phyloP scores from a whole-genome alignment of 2,329 filamentous ascomycete genomes.

The Fusarium pininemorale region DNA sequence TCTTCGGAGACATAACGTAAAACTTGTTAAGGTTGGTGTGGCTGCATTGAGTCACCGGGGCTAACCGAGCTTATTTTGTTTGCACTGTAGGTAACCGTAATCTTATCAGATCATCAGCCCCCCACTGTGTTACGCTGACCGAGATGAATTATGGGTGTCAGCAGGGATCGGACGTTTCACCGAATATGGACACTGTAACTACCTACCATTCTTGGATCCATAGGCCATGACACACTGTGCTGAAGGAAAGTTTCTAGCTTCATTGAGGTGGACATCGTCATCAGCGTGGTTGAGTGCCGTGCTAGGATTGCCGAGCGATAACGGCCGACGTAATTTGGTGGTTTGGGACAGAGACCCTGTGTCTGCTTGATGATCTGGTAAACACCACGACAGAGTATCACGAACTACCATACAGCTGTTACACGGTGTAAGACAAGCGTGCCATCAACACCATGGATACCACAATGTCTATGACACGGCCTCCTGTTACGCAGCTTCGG shows the following conservation, averaged over 20 bases:
- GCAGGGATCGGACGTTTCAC: slow-evolving; percentile 13
- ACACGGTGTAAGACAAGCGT: not conserved
- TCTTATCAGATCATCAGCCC: slow-evolving; percentile 22
- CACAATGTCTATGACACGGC: not conserved
- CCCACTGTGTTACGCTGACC: not conserved
- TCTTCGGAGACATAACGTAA: slow-evolving; percentile 9
- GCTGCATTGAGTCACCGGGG: not conserved
- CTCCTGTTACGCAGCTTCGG: slow-evolving; percentile 23
- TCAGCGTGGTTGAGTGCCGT: not conserved
- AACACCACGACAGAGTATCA: not conserved
- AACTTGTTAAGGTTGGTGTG: not conserved
- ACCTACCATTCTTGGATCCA: not conserved
- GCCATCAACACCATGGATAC: slow-evolving; percentile 3
- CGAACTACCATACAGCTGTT: not conserved
- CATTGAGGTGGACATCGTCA: slow-evolving; percentile 6
- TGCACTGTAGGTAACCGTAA: slow-evolving; percentile 1
- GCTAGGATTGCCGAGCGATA: not conserved
- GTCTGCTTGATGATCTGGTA: not conserved
- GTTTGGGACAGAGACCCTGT: not conserved
- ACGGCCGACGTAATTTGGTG: not conserved
- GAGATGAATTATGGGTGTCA: slow-evolving; percentile 1
- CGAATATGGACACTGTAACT: not conserved
- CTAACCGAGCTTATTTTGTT: not conserved
- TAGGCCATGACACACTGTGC: not conserved
- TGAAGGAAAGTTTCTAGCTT: not conserved